A percentile compares a stretch with the other conserved stretches of the same genome.
phyloP scores from a whole-genome alignment of 2,329 filamentous ascomycete species.

The Coniella vitis region DNA sequence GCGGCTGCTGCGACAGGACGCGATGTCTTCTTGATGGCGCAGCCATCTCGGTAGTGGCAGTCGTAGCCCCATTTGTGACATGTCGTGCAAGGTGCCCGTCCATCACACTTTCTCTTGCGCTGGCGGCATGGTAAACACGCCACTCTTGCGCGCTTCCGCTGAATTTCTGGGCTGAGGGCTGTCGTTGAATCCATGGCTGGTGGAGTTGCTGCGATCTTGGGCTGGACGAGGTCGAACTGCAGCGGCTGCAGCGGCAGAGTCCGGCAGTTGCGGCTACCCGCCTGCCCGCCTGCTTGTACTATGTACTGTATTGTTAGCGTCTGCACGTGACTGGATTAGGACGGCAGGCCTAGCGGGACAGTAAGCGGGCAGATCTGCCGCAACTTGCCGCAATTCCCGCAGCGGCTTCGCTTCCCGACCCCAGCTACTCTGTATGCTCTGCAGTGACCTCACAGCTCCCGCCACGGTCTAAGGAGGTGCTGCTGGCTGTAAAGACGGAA shows the following conservation, averaged over 20 bases:
- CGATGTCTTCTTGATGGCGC: conserved; percentile 19
- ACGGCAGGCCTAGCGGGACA: not conserved
- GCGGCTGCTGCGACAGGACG: too few relatives aligned
- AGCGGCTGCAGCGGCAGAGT: not conserved
- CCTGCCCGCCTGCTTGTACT: too few relatives aligned
- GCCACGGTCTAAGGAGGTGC: too few relatives aligned
- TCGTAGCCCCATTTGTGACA: conserved; percentile 48
- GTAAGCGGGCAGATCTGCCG: not conserved
- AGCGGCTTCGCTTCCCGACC: too few relatives aligned
- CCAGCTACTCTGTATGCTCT: too few relatives aligned
- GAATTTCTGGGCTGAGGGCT: not conserved
- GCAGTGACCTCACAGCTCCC: too few relatives aligned
- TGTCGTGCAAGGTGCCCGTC: conserved; percentile 43
- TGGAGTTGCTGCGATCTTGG: not conserved
- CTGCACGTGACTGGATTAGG: too few relatives aligned
- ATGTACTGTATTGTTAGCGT: too few relatives aligned
- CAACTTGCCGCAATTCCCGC: not conserved
- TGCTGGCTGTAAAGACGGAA: too few relatives aligned
- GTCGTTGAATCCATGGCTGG: not conserved
- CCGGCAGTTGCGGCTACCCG: too few relatives aligned
- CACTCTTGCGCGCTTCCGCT: conserved; percentile 33
- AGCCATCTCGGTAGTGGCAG: conserved; percentile 35
- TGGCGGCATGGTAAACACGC: conserved; percentile 47
- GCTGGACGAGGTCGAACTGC: too few relatives aligned
- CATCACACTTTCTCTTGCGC: conserved; percentile 51